Conservation (phyloP, 2,329 filamentous ascomycete species). For the Didymella glomerata region DNA sequence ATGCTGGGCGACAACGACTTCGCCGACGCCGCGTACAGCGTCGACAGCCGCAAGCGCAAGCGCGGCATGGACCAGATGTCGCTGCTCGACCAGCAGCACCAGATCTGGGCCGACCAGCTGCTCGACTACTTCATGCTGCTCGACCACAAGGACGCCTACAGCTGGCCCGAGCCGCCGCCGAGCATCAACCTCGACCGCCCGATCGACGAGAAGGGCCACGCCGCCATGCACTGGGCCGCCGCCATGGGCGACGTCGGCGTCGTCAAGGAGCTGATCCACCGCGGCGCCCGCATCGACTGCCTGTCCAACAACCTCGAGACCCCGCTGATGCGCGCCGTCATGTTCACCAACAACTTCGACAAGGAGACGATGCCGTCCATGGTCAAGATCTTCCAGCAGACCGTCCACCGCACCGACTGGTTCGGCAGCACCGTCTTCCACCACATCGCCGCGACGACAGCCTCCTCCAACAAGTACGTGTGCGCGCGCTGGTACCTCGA, state of each 20-base stretch:
- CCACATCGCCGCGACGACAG: slow-evolving; percentile 89
- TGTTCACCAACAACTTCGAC: slow-evolving; percentile 97
- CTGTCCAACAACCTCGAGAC: slow-evolving; percentile 75
- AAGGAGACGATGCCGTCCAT: slow-evolving; percentile 89
- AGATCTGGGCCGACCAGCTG: slow-evolving; percentile 89
- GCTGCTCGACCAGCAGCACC: slow-evolving; percentile 80
- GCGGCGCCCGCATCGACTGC: slow-evolving; percentile 76
- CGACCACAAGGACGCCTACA: slow-evolving; percentile 76
- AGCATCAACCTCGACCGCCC: slow-evolving; percentile 88
- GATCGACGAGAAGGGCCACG: slow-evolving; percentile 94
- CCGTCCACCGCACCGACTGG: slow-evolving; percentile 80
- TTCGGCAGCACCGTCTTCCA: slow-evolving; percentile 90
- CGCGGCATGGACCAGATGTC: slow-evolving; percentile 72
- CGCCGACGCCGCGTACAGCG: slow-evolving; percentile 71
- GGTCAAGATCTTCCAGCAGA: slow-evolving; percentile 82
- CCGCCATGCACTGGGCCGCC: slow-evolving; percentile 94
- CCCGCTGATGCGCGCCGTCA: slow-evolving; percentile 89
- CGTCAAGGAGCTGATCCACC: slow-evolving; percentile 83
- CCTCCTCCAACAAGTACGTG: slow-evolving; percentile 83
- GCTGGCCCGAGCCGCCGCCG: slow-evolving; percentile 77
- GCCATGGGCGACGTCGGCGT: slow-evolving; percentile 97
- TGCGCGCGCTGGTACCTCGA: slow-evolving; percentile 95
- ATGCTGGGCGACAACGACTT: slow-evolving; percentile 86
- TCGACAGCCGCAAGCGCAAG: slow-evolving; percentile 74
- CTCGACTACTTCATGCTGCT: slow-evolving; percentile 95